Conservation (phyloP, 495 filamentous ascomycete species). For the Barbatosphaeria neglecta region DNA sequence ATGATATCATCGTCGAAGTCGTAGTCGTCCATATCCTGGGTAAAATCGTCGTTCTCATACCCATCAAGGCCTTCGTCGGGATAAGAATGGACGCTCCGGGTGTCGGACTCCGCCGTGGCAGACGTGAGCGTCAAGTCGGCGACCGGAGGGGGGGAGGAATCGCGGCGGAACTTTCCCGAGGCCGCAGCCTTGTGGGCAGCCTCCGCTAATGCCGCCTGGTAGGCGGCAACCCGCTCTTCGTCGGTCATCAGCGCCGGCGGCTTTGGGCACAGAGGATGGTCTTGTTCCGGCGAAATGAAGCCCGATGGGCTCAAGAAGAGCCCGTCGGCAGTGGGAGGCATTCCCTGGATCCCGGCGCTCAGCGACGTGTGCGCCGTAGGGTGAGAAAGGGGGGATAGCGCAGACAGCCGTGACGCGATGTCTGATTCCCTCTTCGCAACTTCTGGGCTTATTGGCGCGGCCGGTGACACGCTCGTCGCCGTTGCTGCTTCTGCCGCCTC, state of each 20-base stretch:
- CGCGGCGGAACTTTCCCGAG: slow-evolving; percentile 54
- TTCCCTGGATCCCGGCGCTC: slow-evolving; percentile 15
- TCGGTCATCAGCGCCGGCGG: slow-evolving; percentile 8
- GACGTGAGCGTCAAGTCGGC: slow-evolving; percentile 35
- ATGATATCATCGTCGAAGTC: slow-evolving; percentile 63
- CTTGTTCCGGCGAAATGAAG: slow-evolving; percentile 6
- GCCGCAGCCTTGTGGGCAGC: slow-evolving; percentile 64
- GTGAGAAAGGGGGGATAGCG: slow-evolving; percentile 26
- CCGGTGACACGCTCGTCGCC: not conserved
- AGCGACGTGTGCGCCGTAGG: slow-evolving; percentile 26
- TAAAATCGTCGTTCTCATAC: slow-evolving; percentile 41
- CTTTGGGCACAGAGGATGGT: slow-evolving; percentile 5
- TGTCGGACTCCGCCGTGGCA: slow-evolving; percentile 26
- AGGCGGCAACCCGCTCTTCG: slow-evolving; percentile 54
- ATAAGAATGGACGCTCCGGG: slow-evolving; percentile 1
- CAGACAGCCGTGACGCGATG: slow-evolving; percentile 21
- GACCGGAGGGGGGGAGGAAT: slow-evolving; percentile 39
- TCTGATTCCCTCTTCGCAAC: slow-evolving; percentile 26
- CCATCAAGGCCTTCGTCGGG: slow-evolving; percentile 24
- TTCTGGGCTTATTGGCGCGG: slow-evolving; percentile 6
- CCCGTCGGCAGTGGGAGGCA: slow-evolving; percentile 1
- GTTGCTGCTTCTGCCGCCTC: slow-evolving; percentile 2
- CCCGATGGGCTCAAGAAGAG: slow-evolving; percentile 2
- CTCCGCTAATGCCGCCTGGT: slow-evolving; percentile 71
- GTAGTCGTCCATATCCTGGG: slow-evolving; percentile 20